Evolutionary conservation across 1,139 yeast species (phyloP), one percentile per base, ranked within the genome.

Genomic region (Candida sojae): DNA sequence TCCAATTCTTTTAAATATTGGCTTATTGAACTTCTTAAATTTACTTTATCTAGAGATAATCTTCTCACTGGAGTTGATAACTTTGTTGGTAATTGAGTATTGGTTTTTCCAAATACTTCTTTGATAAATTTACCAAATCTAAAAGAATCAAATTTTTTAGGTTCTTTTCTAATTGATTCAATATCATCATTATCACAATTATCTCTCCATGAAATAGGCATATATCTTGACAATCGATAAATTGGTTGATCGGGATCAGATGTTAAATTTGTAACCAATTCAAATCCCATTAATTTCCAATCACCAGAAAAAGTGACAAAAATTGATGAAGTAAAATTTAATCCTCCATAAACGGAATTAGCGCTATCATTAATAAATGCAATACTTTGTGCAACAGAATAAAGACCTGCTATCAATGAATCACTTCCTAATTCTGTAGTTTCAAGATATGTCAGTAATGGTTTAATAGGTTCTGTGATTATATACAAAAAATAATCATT

Each of bases 231-330:
- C 5, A 61, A 51, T 45, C 77, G 59, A 52, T 73, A 75, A 2
- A 77, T 57, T 2, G 80, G 77, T 48, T 73, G 79, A 48, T 80
- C 80, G 4, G 80, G 77, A 50, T 82, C 86, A 1, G 77, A 67
- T 25, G 68, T 69, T 48, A 75, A 59, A 53, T 76, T 81, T 1
- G 86, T 77, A 48, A 87, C 73, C 4, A 88, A 65, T 63, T 92
- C 98, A 58, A 91, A 82, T 1, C 97, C 97, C 54, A 88, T 88
- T 26, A 92, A 63, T 50, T 84, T 86, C 95, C 96, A 89, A 59
- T 88, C 96, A 7, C 97, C 96, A 23, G 75, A 78, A 11, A 53
- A 54, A 48, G 80, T 86, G 11, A 89, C 83, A 63, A 68, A 90
- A 0, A 92, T 75, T 0, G 88, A 79, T 38, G 79, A 75, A 29